Evolutionary conservation across 257 asterid species (phyloP).

Genomic region (Solanum chiquidenum): DNA sequence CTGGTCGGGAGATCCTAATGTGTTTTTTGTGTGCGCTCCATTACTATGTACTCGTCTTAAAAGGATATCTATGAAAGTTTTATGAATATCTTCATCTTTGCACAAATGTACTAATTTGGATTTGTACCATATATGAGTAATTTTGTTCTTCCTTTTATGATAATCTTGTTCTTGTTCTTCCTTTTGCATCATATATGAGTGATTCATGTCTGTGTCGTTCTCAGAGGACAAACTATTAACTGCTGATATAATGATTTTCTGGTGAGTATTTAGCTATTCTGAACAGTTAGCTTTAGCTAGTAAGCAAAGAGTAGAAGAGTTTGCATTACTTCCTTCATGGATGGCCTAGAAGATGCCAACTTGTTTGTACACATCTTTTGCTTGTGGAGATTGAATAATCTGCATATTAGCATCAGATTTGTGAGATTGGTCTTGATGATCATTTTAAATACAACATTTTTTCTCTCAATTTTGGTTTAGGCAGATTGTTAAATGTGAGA

Average conservation of each 20-base stretch:
- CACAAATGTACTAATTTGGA: background rate
- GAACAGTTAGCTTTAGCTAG: background rate
- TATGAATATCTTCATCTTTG: background rate
- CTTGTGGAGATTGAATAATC: background rate
- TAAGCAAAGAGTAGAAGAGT: constrained; percentile 6
- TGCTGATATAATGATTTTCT: background rate
- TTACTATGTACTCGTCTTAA: background rate
- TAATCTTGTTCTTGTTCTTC: background rate
- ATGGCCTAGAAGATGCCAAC: too few species aligned
- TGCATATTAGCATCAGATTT: background rate
- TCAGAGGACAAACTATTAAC: background rate
- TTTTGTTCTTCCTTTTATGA: background rate
- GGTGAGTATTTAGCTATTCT: background rate
- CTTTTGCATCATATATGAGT: background rate
- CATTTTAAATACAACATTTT: background rate
- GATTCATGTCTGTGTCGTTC: background rate
- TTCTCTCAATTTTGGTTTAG: background rate
- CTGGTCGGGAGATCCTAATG: background rate
- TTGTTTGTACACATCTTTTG: background rate
- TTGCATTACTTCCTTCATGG: too few species aligned
- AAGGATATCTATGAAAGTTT: background rate
- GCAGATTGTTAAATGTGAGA: background rate
- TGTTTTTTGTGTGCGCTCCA: background rate
- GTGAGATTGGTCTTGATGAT: background rate
- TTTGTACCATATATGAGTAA: background rate